Base-by-base conservation (phyloP, 2,329 filamentous ascomycete species). In the Apiospora koreana region DNA sequence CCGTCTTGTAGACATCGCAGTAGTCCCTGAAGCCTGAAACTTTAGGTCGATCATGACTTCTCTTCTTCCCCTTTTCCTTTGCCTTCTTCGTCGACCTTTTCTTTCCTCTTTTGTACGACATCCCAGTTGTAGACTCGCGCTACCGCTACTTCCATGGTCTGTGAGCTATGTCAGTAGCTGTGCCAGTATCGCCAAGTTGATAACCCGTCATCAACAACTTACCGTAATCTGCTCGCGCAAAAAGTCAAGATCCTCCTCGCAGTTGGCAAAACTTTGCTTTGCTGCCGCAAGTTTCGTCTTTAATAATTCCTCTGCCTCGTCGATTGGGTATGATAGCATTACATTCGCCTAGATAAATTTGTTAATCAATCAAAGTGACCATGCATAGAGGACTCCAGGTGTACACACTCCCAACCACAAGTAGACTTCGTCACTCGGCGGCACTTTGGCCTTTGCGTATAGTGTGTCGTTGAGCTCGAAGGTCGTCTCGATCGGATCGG, bases 41-140 rank as follows among this genome's bases (percentile, higher is more conserved):
- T n/a, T n/a, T n/a, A 23, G 54, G 54, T 21, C 31, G 54, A 62
- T 62, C 54, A 62, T 6, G 54, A 38, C 31, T 54, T 54, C 35
- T 81, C 81, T 71, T 81, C 79, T 66, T 80, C 78, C 58, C 79
- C 80, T 71, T 81, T 78, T 62, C 79, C 81, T 73, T 82, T 79
- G 25, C 72, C 81, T 68, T 85, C 90, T 73, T 90, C 88, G 48
- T 92, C 91, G 3, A 83, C 86, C 81, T 94, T 96, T 72, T 97
- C 94, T 85, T 97, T 98, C 76, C 96, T 88, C 83, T 97, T 94
- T 85, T 97, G 93, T 58, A 95, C 94, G 5, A 99, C 94, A 78
- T 99, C 96, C 95, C 96, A 98, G 82, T 99, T 99, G 83, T 99
- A 98, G n/a, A 99, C 95, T 74, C 96, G 88, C 28, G 96, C 96